Percentiles rank a stretch among this genome's conserved stretches.
Conservation (phyloP, 441 rosid species). For the Viola pubescens region DNA sequence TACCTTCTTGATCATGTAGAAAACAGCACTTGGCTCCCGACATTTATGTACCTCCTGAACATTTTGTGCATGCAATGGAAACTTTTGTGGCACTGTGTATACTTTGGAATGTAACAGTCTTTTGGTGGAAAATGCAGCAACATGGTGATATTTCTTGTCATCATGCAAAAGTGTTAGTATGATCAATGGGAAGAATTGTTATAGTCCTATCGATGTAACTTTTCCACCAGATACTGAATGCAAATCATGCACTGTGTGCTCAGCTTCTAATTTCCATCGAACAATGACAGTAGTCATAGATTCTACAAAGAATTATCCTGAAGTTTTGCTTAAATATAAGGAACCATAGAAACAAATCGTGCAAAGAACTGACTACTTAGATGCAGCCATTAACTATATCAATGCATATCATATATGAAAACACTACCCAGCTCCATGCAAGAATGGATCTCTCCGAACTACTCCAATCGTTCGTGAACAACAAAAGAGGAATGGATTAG, state of each 20-base stretch:
- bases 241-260: not conserved
- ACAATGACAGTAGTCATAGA: no score
- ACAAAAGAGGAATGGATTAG: no score
- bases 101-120: not conserved
- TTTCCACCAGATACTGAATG: slow-evolving; percentile 3
- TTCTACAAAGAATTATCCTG: no score
- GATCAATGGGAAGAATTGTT: slow-evolving; percentile 1
- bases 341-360: no score
- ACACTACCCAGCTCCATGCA: not conserved
- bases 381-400: no score
- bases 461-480: no score
- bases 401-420: no score
- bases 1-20: slow-evolving; percentile 25
- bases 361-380: no score
- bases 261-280: not conserved
- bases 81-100: slow-evolving; percentile 1
- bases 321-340: no score
- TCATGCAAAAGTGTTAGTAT: slow-evolving; percentile 11
- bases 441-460: not conserved
- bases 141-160: not conserved
- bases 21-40: not conserved
- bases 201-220: not conserved
- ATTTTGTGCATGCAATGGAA: not conserved
- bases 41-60: not conserved
- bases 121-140: slow-evolving; percentile 4